phyloP scores from a whole-genome alignment of 352 stramenopile species.

The Phytophthora palmivora region DNA sequence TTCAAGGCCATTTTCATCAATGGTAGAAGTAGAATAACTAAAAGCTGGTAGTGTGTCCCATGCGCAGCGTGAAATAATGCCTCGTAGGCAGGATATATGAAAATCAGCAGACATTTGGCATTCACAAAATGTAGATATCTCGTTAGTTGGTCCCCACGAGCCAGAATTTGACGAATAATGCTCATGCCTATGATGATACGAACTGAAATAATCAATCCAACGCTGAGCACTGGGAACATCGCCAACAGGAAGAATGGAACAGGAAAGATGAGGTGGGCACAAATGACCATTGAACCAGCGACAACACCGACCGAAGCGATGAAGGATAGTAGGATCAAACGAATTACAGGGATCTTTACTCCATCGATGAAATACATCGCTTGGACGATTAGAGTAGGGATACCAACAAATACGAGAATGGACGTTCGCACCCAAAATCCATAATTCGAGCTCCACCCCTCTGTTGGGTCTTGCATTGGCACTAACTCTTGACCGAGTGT shows the following conservation, averaged over 20 bases:
- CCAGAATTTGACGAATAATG: constrained; percentile 2
- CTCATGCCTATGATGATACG: constrained; percentile 1
- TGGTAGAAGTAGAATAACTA: constrained; percentile 4
- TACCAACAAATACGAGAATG: constrained; percentile 3
- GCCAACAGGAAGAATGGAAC: constrained; percentile 7
- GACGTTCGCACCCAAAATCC: constrained; percentile 3
- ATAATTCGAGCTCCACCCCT: constrained; percentile 4
- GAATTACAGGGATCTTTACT: neutral
- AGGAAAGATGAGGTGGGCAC: constrained; percentile 1
- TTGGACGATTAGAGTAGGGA: neutral
- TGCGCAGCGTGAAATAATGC: constrained; percentile 1
- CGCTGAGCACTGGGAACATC: constrained; percentile 2
- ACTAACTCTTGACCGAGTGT: neutral
- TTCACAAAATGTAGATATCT: constrained; percentile 9
- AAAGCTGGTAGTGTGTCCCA: neutral
- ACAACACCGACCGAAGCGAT: constrained; percentile 1
- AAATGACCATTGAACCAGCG: neutral
- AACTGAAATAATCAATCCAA: neutral
- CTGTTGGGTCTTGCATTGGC: constrained; percentile 1
- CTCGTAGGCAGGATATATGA: constrained; percentile 4
- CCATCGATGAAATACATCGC: constrained; percentile 4
- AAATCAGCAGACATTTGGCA: constrained; percentile 7
- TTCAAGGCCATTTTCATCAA: constrained; percentile 5
- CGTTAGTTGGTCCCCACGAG: neutral
- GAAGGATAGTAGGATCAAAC: neutral